Conservation (phyloP, 2,329 filamentous ascomycete species). For the Fusarium musae region DNA sequence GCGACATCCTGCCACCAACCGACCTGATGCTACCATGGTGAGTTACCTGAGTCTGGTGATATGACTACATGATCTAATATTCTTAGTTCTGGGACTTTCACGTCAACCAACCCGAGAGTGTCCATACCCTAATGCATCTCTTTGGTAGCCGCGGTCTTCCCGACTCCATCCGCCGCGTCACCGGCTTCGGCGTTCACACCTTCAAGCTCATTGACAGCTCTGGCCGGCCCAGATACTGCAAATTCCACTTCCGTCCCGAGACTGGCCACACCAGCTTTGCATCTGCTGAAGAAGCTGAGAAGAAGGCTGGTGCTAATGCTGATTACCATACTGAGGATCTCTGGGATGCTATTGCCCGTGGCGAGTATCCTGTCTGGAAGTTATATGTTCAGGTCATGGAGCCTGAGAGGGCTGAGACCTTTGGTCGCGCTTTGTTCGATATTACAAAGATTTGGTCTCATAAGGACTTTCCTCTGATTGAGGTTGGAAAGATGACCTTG, state of each 20-base stretch:
- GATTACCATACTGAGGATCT: constrained; percentile 32
- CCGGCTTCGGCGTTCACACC: constrained; percentile 20
- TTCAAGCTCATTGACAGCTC: constrained; percentile 13
- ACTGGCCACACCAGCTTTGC: background rate
- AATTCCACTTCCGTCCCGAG: constrained; percentile 26
- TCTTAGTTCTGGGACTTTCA: constrained; percentile 28
- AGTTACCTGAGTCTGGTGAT: background rate
- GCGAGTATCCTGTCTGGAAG: constrained; percentile 62
- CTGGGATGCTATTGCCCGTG: constrained; percentile 55
- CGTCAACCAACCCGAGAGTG: constrained; percentile 27
- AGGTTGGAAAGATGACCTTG: constrained; percentile 62
- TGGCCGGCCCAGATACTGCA: constrained; percentile 13
- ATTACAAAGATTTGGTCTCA: constrained; percentile 66
- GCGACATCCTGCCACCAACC: constrained; percentile 40
- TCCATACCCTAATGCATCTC: constrained; percentile 25
- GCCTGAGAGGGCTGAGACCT: constrained; percentile 60
- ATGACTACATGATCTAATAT: background rate
- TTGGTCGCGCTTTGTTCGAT: constrained; percentile 64
- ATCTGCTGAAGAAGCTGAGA: background rate
- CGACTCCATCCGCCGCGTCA: constrained; percentile 11
- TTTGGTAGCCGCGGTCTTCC: constrained; percentile 20
- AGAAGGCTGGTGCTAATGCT: constrained; percentile 13
- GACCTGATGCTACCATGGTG: constrained; percentile 17
- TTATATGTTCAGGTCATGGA: constrained; percentile 65
- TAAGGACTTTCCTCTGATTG: constrained; percentile 58